These are phyloP conservation scores for Amylocystis lapponica DNA, from an alignment of 768 basidiomycete genomes.

Conservation along the genomic window DNA sequence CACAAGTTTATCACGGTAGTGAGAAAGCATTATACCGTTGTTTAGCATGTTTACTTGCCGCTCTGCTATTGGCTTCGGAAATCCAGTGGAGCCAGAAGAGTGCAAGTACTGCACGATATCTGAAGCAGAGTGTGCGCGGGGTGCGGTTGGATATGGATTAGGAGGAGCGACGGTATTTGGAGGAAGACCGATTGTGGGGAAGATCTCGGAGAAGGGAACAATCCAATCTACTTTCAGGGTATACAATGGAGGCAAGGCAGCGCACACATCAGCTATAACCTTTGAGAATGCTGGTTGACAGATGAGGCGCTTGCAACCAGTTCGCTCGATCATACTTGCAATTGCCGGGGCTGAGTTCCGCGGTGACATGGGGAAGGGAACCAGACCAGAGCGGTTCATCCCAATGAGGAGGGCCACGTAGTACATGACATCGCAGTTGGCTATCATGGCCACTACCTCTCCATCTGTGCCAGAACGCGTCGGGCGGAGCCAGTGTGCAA, in stretches of 20 bases:
- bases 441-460: neutral
- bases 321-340: constrained; percentile 13
- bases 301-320: constrained; percentile 8
- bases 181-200: constrained; percentile 5
- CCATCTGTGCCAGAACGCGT: neutral
- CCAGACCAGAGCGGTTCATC: constrained; percentile 1
- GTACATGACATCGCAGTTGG: neutral
- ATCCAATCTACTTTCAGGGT: constrained; percentile 7
- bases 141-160: neutral
- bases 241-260: constrained; percentile 1
- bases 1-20: constrained; percentile 1
- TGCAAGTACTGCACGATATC: constrained; percentile 12
- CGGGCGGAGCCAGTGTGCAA: neutral
- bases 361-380: constrained; percentile 18
- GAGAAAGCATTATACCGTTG: constrained; percentile 8
- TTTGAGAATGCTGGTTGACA: constrained; percentile 4
- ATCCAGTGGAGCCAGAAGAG: constrained; percentile 21
- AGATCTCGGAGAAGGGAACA: constrained; percentile 5
- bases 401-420: constrained; percentile 2
- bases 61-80: constrained; percentile 18
- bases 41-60: constrained; percentile 9
- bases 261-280: constrained; percentile 2
- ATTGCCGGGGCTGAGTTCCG: constrained; percentile 20
- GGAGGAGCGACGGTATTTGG: neutral
- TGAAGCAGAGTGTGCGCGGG: neutral